A percentile compares a stretch with the other conserved stretches of the same genome.
Conservation (phyloP, 805 yeast species). For the Ogataea paraovalis region DNA sequence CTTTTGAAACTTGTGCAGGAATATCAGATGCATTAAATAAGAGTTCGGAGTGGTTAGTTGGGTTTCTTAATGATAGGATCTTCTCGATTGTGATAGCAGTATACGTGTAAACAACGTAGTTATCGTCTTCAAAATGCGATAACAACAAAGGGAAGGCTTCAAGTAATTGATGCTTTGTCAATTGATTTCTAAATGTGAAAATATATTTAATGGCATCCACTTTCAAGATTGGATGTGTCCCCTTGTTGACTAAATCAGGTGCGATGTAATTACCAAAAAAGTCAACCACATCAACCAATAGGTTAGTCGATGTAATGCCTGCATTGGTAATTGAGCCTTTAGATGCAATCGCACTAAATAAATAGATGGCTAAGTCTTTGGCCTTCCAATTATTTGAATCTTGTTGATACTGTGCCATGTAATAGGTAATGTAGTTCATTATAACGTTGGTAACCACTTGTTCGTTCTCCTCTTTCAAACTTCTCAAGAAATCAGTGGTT, state of each 20-base stretch:
- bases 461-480: slow-evolving; percentile 76
- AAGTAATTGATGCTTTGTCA: slow-evolving; percentile 77
- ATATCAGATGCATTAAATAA: slow-evolving; percentile 75
- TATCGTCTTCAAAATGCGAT: slow-evolving; percentile 57
- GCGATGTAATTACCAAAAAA: slow-evolving; percentile 82
- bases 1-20: slow-evolving; percentile 51
- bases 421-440: slow-evolving; percentile 65
- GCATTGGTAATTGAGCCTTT: slow-evolving; percentile 83
- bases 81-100: slow-evolving; percentile 92
- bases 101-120: slow-evolving; percentile 86
- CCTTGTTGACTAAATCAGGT: slow-evolving; percentile 62
- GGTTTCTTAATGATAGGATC: slow-evolving; percentile 70
- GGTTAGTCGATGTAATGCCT: slow-evolving; percentile 85
- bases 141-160: slow-evolving; percentile 79
- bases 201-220: slow-evolving; percentile 93
- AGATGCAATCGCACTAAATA: slow-evolving; percentile 86
- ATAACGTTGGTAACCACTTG: slow-evolving; percentile 70
- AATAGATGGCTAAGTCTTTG: slow-evolving; percentile 81
- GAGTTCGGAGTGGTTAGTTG: slow-evolving; percentile 47
- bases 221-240: slow-evolving; percentile 70
- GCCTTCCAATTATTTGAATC: slow-evolving; percentile 64
- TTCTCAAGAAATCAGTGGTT: slow-evolving; percentile 88
- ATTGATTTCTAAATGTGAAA: slow-evolving; percentile 85
- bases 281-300: slow-evolving; percentile 77
- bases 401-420: slow-evolving; percentile 50